A percentile compares a stretch with the other conserved stretches of the same genome.
Conservation (phyloP, 164 flowering plant species). For the Warburgia ugandensis region DNA sequence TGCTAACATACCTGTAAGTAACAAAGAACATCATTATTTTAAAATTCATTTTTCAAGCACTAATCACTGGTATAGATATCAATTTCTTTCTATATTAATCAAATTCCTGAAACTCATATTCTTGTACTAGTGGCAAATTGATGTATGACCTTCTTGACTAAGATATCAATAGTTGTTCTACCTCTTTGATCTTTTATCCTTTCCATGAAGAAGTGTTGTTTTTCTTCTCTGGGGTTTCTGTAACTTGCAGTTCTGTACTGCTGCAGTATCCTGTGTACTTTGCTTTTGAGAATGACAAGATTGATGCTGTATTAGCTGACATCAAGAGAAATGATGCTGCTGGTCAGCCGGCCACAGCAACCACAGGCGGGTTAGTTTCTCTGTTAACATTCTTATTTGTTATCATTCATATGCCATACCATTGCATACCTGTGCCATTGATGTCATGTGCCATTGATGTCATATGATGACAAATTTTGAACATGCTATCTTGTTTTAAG, state of each 20-base stretch:
- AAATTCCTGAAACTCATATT: too few species aligned
- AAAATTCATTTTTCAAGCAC: too few species aligned
- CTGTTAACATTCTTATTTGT: too few species aligned
- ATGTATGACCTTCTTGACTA: neutral
- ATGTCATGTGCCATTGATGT: too few species aligned
- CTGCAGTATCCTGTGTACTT: slow-evolving; percentile 96
- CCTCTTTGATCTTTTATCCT: neutral
- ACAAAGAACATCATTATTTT: too few species aligned
- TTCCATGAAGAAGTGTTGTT: neutral
- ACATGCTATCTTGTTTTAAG: too few species aligned
- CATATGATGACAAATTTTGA: too few species aligned
- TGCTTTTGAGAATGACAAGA: slow-evolving; percentile 76
- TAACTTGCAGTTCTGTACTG: slow-evolving; percentile 3
- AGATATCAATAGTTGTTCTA: neutral
- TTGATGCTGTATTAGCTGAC: slow-evolving; percentile 70
- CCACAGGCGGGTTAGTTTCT: slow-evolving; percentile 90
- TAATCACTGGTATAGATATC: too few species aligned
- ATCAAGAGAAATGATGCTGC: slow-evolving; percentile 71
- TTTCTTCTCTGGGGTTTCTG: neutral
- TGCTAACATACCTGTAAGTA: slow-evolving; percentile 73
- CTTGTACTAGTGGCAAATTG: neutral
- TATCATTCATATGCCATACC: too few species aligned
- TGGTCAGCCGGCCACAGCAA: slow-evolving; percentile 95
- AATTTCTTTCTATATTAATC: too few species aligned
- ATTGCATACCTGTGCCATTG: too few species aligned